Evolutionary conservation across 192 early-diverging fungal genomes (phyloP).

Genomic region (Coemansia sp.): DNA sequence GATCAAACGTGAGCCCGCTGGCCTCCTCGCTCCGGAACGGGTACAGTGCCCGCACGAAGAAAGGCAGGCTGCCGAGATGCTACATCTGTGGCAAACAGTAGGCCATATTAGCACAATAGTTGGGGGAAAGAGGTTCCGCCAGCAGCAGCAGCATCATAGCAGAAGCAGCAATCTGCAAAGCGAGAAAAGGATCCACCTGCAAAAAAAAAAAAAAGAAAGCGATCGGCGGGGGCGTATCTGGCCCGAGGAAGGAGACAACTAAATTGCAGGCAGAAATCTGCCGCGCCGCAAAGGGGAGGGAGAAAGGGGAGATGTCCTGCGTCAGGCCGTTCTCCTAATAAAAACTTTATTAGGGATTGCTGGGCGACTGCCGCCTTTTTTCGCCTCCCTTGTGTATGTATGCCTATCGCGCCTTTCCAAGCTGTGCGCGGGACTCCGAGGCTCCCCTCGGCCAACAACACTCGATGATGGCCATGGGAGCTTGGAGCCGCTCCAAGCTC

Average conservation of each 20-base stretch:
- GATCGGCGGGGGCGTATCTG: constrained; percentile 1
- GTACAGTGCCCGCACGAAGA: constrained; percentile 76
- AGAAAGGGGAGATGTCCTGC: neutral
- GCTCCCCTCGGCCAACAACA: neutral
- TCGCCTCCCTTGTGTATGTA: neutral
- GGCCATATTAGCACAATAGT: constrained; percentile 1
- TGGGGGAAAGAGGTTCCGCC: neutral
- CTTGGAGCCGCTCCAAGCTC: neutral
- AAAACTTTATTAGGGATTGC: constrained; percentile 9
- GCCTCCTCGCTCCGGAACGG: constrained; percentile 79
- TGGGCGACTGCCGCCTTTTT: constrained; percentile 6
- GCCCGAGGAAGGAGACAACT: neutral
- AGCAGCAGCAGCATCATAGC: neutral
- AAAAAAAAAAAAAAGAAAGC: neutral
- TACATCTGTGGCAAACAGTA: constrained; percentile 5
- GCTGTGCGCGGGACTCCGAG: neutral
- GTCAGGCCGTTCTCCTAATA: constrained; percentile 3
- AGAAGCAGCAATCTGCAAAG: neutral
- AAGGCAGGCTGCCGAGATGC: constrained; percentile 36
- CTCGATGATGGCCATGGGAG: neutral
- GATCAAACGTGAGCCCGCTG: constrained; percentile 77
- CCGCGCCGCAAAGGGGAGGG: neutral
- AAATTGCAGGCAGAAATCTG: constrained; percentile 2
- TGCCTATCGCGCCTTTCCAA: neutral
- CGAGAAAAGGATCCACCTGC: neutral